Percentiles rank a stretch among this genome's conserved stretches.
phyloP scores from a whole-genome alignment of 768 basidiomycete genomes.

The Lactarius vividus region DNA sequence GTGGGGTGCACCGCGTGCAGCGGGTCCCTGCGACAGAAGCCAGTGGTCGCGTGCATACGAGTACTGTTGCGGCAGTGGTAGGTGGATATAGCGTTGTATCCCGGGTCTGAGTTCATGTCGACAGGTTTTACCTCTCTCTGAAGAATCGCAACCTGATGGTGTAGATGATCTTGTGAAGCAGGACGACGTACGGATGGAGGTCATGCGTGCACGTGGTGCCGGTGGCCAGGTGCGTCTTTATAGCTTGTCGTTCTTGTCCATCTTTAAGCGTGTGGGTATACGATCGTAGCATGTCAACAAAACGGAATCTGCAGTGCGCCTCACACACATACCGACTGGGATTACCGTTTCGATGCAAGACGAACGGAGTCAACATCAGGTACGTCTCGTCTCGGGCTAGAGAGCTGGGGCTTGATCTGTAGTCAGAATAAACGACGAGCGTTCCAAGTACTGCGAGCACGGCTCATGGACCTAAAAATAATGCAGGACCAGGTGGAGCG shows the following conservation, averaged over 20 bases:
- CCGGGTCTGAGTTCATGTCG: background rate
- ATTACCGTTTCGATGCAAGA: slow-evolving; percentile 98
- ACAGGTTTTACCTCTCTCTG: slow-evolving; percentile 81
- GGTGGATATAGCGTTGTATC: slow-evolving; percentile 32
- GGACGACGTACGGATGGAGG: slow-evolving; percentile 87
- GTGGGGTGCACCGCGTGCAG: slow-evolving; percentile 95
- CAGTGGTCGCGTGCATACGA: slow-evolving; percentile 87
- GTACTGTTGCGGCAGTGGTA: slow-evolving; percentile 84
- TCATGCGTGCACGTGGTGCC: slow-evolving; percentile 95
- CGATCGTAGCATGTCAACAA: slow-evolving; percentile 85
- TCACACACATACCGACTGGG: slow-evolving; percentile 91
- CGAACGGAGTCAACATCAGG: slow-evolving; percentile 93
- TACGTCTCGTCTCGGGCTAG: slow-evolving; percentile 34
- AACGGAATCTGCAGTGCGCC: slow-evolving; percentile 94
- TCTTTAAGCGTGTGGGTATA: background rate
- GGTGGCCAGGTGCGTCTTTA: slow-evolving; percentile 81
- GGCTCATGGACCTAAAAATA: slow-evolving; percentile 80
- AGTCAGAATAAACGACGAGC: slow-evolving; percentile 86
- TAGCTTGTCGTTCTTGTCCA: background rate
- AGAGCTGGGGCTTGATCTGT: background rate
- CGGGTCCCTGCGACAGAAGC: slow-evolving; percentile 89
- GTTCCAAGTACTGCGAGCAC: slow-evolving; percentile 83
- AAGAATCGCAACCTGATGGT: slow-evolving; percentile 49
- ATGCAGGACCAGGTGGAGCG: slow-evolving; percentile 65
- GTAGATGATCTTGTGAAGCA: slow-evolving; percentile 71